Evolutionary conservation across 345 rosid species (phyloP).

Genomic region (Sisymbrium irio): DNA sequence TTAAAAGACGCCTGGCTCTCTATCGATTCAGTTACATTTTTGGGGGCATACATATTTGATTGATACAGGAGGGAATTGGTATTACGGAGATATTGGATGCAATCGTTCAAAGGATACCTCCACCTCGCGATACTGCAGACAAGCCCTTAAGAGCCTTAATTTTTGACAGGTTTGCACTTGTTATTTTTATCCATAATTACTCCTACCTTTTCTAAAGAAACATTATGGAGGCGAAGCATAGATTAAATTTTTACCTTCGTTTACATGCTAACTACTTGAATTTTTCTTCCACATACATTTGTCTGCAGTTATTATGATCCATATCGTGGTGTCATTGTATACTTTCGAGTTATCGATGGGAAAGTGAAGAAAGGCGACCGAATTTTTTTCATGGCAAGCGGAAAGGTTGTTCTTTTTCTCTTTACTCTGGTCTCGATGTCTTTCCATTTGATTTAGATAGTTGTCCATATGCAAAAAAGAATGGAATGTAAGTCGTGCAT

Average conservation of each 20-base stretch:
- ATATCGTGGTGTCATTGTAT: slow-evolving; percentile 95
- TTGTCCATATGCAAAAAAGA: not conserved
- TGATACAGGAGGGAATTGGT: slow-evolving; percentile 84
- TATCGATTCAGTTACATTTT: not conserved
- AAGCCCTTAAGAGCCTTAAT: slow-evolving; percentile 79
- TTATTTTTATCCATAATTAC: not conserved
- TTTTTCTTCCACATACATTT: slow-evolving; percentile 4
- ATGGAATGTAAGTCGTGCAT: not conserved
- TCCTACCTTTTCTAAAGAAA: not conserved
- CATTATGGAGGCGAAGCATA: not conserved
- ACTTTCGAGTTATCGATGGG: slow-evolving; percentile 95
- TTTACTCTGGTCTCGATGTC: not conserved
- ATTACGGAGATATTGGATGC: slow-evolving; percentile 79
- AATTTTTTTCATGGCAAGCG: slow-evolving; percentile 89
- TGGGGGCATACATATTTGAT: slow-evolving; percentile 4
- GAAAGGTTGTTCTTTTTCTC: slow-evolving; percentile 50
- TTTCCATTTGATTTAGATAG: slow-evolving; percentile 7
- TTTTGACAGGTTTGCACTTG: slow-evolving; percentile 81
- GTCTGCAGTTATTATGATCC: slow-evolving; percentile 89
- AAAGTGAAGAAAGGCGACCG: slow-evolving; percentile 89
- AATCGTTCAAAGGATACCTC: slow-evolving; percentile 74
- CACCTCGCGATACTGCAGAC: slow-evolving; percentile 63
- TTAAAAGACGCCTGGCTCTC: slow-evolving; percentile 1
- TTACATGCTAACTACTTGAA: not conserved
- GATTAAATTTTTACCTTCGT: not conserved